These are phyloP conservation scores for Candida glucosophila DNA, from an alignment of 1,139 yeast genomes.

Conservation along the genomic window DNA sequence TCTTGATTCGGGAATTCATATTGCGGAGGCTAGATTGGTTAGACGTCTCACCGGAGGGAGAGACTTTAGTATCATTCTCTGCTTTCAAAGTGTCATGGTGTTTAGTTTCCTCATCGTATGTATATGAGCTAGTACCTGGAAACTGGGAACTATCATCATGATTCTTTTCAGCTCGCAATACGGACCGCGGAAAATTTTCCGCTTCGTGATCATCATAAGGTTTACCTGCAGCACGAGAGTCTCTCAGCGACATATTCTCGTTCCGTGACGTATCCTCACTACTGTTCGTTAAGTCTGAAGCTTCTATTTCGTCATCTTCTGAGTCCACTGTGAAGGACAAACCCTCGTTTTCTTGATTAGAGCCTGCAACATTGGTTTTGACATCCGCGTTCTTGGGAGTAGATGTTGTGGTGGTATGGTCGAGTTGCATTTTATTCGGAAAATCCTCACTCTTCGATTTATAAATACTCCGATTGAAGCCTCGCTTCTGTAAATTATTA, in stretches of 20 bases:
- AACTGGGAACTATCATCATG: too few relatives aligned
- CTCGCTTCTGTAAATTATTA: slow-evolving; percentile 30
- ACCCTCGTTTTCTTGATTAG: slow-evolving; percentile 12
- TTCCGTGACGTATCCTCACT: too few relatives aligned
- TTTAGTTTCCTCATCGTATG: slow-evolving; percentile 22
- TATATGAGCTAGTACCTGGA: slow-evolving; percentile 17
- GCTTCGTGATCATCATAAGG: slow-evolving; percentile 1
- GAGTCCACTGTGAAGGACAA: slow-evolving; percentile 30
- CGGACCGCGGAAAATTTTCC: slow-evolving; percentile 3
- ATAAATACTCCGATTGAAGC: slow-evolving; percentile 13
- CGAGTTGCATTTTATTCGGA: slow-evolving; percentile 2
- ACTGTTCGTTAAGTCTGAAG: too few relatives aligned
- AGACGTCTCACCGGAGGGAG: too few relatives aligned
- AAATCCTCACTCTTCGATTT: too few relatives aligned
- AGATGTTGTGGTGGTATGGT: slow-evolving; percentile 25
- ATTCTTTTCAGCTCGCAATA: too few relatives aligned
- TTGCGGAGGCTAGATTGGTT: too few relatives aligned
- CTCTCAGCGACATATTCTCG: too few relatives aligned
- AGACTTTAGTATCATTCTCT: too few relatives aligned
- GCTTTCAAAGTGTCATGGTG: too few relatives aligned
- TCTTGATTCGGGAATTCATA: slow-evolving; percentile 11
- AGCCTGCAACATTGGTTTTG: slow-evolving; percentile 8
- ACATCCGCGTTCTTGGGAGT: slow-evolving; percentile 25
- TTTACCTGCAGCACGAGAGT: slow-evolving; percentile 12
- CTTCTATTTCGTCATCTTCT: slow-evolving; percentile 10